Base-by-base conservation (phyloP, 495 filamentous ascomycete genomes). In the Penicillium alfredii region DNA sequence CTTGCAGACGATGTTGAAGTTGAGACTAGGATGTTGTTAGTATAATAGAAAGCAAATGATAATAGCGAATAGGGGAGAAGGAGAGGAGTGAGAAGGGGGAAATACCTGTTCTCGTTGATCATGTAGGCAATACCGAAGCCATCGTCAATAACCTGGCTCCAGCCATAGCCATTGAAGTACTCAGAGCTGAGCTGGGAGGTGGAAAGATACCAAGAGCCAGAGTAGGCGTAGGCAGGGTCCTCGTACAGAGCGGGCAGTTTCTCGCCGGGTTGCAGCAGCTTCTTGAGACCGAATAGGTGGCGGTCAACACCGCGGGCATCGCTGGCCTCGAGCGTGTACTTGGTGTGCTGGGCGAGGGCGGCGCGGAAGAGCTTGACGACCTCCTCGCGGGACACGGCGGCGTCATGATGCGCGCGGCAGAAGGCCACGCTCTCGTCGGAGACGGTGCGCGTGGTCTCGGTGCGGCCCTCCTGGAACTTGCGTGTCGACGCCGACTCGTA, bases 81-180 rank as follows among this genome's bases (percentile, higher is more conserved):
- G 9, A 22, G 9, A 33, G 18, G n/a, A n/a, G n/a, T n/a, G 20
- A 13, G n/a, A 8, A 6, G 9, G 12, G 2, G 4, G 15, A 8
- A 58, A 30, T 45, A 76, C 73, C 69, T 81, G 62, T 93, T 94
- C 74, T 99, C 92, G 55, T 99, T 99, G 53, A 99, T 96, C 93
- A 99, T 99, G 53, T 99, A 99, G 8, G 93, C 93, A 61, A 99
- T 94, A 13, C 93, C 92, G 60, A 86, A 99, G 10, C 92, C 92
- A 23, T 81, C 86, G 57, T 97, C 90, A 39, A 97, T 83, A 12
- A 99, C 93, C 74, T 99, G 90, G 55, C 86, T 93, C 93, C 93
- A 99, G 19, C 93, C 93, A 68, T 99, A 99, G 10, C 93, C 93
- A 58, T 99, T 97, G 72, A 97, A 99, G 71, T 79, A 94, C 73